phyloP scores from a whole-genome alignment of 495 filamentous ascomycete species.

The Tuber calosporum region DNA sequence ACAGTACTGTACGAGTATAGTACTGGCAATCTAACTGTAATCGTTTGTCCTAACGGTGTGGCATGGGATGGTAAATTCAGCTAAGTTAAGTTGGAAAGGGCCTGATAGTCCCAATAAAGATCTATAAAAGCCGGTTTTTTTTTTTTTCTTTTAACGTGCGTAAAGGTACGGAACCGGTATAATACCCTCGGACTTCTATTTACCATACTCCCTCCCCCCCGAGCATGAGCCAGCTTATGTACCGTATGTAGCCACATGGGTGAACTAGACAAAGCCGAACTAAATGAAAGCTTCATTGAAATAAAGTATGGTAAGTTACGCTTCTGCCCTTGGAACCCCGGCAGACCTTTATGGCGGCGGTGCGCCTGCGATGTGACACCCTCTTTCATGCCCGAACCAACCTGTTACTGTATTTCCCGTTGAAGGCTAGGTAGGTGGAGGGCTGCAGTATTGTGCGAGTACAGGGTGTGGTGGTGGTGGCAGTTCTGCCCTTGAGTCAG shows the following conservation, averaged over 20 bases:
- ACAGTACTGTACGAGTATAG: neutral
- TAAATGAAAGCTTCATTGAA: neutral
- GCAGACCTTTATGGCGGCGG: neutral
- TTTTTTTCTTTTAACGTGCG: neutral
- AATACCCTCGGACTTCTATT: neutral
- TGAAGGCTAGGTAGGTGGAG: neutral
- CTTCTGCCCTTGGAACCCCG: neutral
- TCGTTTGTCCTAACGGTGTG: neutral
- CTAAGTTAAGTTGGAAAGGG: neutral
- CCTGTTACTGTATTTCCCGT: neutral
- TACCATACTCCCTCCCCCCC: neutral
- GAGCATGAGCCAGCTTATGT: neutral
- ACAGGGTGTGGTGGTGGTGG: neutral
- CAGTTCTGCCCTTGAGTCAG: neutral
- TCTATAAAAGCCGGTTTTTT: slow-evolving; percentile 1
- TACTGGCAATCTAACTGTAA: too few relatives aligned
- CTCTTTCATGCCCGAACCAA: neutral
- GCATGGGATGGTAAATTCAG: neutral
- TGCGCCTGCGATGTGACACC: neutral
- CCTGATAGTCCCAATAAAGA: neutral
- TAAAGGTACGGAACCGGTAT: too few relatives aligned
- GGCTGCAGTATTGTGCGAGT: too few relatives aligned
- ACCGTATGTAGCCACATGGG: neutral
- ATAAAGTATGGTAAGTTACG: neutral
- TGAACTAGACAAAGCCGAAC: neutral